Conservation (phyloP, 2,329 filamentous ascomycete species). For the Calonectria leucothoes region DNA sequence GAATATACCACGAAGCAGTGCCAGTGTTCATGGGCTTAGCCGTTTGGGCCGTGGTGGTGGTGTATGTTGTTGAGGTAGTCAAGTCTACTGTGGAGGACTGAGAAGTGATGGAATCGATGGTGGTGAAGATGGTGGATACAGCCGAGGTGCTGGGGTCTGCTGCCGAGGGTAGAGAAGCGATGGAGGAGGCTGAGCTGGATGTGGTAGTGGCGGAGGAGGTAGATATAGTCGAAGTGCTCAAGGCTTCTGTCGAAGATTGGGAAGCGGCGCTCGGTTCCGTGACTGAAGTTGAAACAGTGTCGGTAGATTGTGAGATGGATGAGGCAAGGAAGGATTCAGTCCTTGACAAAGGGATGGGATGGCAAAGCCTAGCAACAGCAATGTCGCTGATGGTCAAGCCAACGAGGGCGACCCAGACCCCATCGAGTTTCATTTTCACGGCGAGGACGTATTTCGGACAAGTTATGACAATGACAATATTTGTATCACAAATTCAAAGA, state of each 20-base stretch:
- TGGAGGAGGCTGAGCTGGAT: too few species aligned
- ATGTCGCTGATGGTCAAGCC: neutral
- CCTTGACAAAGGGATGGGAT: neutral
- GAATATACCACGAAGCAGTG: neutral
- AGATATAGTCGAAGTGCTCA: too few species aligned
- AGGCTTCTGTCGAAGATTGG: too few species aligned
- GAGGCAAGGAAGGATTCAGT: neutral
- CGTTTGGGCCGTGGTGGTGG: neutral
- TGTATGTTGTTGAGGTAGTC: neutral
- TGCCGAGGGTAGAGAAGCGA: too few species aligned
- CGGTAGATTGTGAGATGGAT: neutral
- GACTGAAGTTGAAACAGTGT: neutral
- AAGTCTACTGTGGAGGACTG: neutral
- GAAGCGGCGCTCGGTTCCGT: neutral
- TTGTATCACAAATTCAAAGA: neutral
- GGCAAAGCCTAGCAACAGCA: neutral
- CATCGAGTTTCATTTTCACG: neutral
- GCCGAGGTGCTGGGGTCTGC: too few species aligned
- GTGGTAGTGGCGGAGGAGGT: too few species aligned
- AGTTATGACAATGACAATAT: neutral
- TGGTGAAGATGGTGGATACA: too few species aligned
- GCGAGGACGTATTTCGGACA: neutral
- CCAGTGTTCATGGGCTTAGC: neutral
- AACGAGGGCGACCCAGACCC: neutral
- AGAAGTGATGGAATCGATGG: too few species aligned